Conservation (phyloP, 2,329 filamentous ascomycete species). For the Aurifilum marmelostoma region DNA sequence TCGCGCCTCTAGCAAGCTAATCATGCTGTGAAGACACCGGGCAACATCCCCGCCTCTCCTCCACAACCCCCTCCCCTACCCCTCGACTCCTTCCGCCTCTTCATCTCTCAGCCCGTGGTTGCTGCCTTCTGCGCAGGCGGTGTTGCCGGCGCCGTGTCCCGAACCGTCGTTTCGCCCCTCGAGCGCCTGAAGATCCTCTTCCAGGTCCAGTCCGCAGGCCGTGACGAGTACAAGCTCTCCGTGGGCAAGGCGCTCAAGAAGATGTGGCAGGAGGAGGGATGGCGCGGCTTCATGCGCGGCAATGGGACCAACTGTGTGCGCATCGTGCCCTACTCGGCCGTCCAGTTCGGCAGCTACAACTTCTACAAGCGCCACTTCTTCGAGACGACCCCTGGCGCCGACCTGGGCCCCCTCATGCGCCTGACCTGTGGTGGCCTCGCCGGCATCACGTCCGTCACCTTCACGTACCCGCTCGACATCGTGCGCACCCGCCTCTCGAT, state of each 20-base stretch:
- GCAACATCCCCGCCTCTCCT: constrained; percentile 16
- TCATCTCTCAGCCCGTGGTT: constrained; percentile 78
- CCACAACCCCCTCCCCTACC: constrained; percentile 33
- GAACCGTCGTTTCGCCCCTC: constrained; percentile 94
- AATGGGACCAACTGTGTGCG: constrained; percentile 98
- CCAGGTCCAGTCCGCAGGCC: constrained; percentile 88
- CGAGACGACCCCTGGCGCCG: constrained; percentile 73
- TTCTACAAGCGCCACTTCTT: constrained; percentile 91
- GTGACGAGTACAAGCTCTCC: constrained; percentile 91
- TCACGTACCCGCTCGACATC: constrained; percentile 96
- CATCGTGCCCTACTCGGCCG: constrained; percentile 96
- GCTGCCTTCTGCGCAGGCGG: constrained; percentile 95
- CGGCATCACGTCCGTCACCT: constrained; percentile 91
- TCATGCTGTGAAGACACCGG: constrained; percentile 20
- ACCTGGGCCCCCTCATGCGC: constrained; percentile 73
- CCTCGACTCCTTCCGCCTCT: constrained; percentile 46
- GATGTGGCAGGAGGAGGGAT: constrained; percentile 97
- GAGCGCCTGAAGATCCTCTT: constrained; percentile 98
- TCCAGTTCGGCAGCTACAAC: constrained; percentile 98
- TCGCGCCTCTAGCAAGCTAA: constrained; percentile 19
- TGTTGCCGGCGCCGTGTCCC: constrained; percentile 92
- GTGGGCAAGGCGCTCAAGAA: constrained; percentile 87
- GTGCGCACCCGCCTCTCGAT: constrained; percentile 95
- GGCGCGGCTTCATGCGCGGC: constrained; percentile 95
- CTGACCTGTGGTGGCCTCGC: constrained; percentile 89